Evolutionary conservation across 345 rosid species (phyloP).

Genomic region (Diplotaxis tenuifolia): DNA sequence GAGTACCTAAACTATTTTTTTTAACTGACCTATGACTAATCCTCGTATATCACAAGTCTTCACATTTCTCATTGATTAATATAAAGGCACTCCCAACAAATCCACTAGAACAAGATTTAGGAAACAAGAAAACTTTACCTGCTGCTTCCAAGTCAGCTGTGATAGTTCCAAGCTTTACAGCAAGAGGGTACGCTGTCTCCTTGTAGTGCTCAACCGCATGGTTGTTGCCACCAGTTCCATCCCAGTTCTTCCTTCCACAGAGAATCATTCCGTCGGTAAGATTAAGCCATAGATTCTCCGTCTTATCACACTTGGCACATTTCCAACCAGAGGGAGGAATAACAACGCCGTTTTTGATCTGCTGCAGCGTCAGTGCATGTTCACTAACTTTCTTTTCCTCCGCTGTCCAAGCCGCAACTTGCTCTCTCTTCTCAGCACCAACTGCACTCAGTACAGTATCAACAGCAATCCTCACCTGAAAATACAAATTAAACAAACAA

Average conservation of each 20-base stretch:
- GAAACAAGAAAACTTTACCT: constrained; percentile 58
- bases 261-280: constrained; percentile 94
- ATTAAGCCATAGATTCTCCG: constrained; percentile 92
- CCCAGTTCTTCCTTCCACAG: constrained; percentile 95
- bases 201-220: constrained; percentile 91
- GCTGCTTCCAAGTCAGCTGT: constrained; percentile 94
- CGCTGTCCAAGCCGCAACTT: constrained; percentile 93
- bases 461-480: constrained; percentile 86
- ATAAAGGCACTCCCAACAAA: background rate
- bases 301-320: constrained; percentile 88
- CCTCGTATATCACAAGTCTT: background rate
- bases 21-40: background rate
- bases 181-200: constrained; percentile 86
- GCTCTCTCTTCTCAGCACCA: constrained; percentile 88
- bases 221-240: constrained; percentile 95
- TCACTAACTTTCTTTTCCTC: constrained; percentile 78
- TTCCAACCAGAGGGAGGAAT: constrained; percentile 93
- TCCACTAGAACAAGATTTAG: background rate
- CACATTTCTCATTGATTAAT: background rate
- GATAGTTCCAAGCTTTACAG: constrained; percentile 96
- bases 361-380: constrained; percentile 78
- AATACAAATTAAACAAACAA: background rate
- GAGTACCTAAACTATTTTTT: background rate
- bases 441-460: constrained; percentile 75
- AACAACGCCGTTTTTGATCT: constrained; percentile 64